These are phyloP conservation scores for Physaria fendleri DNA, from an alignment of 345 rosid genomes.

Conservation along the genomic window DNA sequence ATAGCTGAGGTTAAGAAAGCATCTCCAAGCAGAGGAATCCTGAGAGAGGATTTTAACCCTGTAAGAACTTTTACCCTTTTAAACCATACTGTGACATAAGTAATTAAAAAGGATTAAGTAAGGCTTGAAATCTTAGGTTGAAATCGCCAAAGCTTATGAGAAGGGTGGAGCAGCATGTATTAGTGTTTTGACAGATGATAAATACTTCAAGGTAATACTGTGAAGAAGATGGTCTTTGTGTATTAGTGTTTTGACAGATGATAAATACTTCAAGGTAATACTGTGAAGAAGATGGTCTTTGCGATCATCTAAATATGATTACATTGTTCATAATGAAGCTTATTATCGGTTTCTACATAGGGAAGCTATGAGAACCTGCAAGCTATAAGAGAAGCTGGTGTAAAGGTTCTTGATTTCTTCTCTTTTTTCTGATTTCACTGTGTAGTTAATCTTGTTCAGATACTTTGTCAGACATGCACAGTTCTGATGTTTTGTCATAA, in stretches of 20 bases:
- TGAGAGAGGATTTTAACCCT: constrained; percentile 85
- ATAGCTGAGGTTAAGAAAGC: constrained; percentile 99
- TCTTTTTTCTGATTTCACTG: background rate
- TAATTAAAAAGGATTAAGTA: background rate
- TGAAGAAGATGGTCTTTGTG: background rate
- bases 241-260: constrained; percentile 84
- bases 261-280: constrained; percentile 69
- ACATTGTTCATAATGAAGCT: background rate
- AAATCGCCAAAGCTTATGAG: constrained; percentile 76
- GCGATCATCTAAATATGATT: background rate
- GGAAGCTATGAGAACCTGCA: constrained; percentile 90
- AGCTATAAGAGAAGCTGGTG: constrained; percentile 74
- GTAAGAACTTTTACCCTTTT: constrained; percentile 31
- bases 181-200: constrained; percentile 85
- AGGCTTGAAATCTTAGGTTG: constrained; percentile 45
- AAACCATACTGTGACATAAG: background rate
- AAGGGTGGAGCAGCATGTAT: constrained; percentile 96
- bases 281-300: background rate
- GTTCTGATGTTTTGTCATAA: constrained; percentile 12
- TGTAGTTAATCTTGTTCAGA: background rate
- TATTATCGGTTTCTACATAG: constrained; percentile 32
- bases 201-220: constrained; percentile 61
- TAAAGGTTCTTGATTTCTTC: constrained; percentile 43
- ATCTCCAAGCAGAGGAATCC: constrained; percentile 86
- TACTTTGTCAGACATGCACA: background rate